Evolutionary conservation across 2,329 filamentous ascomycete genomes (phyloP).

Genomic region (Scytalidium lignicola): DNA sequence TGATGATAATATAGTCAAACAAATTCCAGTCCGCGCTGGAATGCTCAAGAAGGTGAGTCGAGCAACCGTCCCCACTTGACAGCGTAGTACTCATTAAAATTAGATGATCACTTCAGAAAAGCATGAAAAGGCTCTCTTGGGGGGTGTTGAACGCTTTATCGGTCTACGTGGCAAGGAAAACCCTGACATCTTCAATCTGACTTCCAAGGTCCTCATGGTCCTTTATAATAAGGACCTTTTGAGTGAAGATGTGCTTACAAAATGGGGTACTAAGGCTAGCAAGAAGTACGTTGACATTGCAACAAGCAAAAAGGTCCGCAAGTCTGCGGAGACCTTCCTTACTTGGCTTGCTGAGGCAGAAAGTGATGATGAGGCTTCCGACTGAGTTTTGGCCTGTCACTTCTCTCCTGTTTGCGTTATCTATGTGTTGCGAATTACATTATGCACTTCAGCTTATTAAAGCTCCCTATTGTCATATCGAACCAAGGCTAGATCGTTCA

Average conservation of each 20-base stretch:
- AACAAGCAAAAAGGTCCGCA: conserved; percentile 91
- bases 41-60: conserved; percentile 77
- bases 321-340: conserved; percentile 89
- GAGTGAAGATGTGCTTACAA: conserved; percentile 79
- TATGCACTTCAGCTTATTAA: neutral
- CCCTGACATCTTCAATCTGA: conserved; percentile 69
- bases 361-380: conserved; percentile 59
- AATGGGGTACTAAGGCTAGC: conserved; percentile 92
- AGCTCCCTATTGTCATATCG: neutral
- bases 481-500: neutral
- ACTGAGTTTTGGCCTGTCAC: conserved; percentile 35
- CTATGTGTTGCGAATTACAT: neutral
- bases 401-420: neutral
- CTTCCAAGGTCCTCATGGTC: conserved; percentile 82
- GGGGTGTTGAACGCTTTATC: conserved; percentile 90
- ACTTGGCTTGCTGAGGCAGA: conserved; percentile 89
- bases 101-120: conserved; percentile 83
- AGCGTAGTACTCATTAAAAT: neutral
- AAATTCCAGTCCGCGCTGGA: conserved; percentile 76
- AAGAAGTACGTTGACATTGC: conserved; percentile 94
- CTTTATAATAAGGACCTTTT: conserved; percentile 90
- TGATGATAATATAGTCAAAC: conserved; percentile 79
- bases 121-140: conserved; percentile 92
- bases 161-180: conserved; percentile 66
- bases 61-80: neutral